Evolutionary conservation across 1,284 basidiomycete genomes (phyloP).

Genomic region (Ceratorhiza oryzae-sativae): DNA sequence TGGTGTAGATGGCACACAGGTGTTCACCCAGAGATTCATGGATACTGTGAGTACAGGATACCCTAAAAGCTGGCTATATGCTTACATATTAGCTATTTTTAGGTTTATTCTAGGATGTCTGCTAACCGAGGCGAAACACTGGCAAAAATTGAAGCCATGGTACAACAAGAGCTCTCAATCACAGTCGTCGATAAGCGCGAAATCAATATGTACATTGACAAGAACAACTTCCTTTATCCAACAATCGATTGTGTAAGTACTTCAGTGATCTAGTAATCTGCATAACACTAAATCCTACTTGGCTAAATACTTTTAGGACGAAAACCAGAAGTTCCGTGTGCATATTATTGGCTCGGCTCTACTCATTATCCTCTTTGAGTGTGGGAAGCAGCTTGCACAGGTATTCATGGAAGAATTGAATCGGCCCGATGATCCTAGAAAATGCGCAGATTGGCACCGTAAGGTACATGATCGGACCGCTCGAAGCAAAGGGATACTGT

Average conservation of each 20-base stretch:
- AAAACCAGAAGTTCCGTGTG: neutral
- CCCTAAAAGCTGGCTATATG: neutral
- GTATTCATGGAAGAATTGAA: slow-evolving; percentile 7
- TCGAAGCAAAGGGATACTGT: slow-evolving; percentile 5
- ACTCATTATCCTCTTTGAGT: neutral
- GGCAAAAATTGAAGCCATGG: neutral
- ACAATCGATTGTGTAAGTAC: slow-evolving; percentile 6
- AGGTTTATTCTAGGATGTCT: neutral
- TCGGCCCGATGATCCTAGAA: neutral
- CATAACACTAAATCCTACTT: neutral
- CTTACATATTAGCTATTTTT: neutral
- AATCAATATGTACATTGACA: neutral
- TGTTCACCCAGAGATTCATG: neutral
- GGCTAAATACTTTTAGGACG: neutral
- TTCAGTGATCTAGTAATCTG: neutral
- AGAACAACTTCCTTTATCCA: slow-evolving; percentile 4
- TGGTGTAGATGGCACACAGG: neutral
- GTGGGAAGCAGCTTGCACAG: neutral
- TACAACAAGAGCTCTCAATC: neutral
- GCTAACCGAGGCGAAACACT: neutral
- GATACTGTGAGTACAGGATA: neutral
- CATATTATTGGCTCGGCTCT: neutral
- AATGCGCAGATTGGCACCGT: slow-evolving; percentile 1
- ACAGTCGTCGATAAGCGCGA: neutral
- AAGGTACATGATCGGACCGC: neutral